These are phyloP conservation scores for Phytopythium boreale DNA, from an alignment of 352 stramenopile species.

Conservation along the genomic window DNA sequence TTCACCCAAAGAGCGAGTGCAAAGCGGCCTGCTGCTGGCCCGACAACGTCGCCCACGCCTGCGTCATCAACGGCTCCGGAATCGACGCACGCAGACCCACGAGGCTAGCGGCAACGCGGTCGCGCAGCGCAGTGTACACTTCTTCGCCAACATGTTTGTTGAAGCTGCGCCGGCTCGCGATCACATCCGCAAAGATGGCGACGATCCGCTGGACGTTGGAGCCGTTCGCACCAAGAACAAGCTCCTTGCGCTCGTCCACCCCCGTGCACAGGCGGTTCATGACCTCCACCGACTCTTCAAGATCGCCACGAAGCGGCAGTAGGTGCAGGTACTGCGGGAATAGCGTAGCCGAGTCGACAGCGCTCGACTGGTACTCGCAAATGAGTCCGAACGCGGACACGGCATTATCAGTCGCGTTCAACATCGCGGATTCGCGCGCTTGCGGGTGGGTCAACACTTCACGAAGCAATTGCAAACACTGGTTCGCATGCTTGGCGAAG, in stretches of 20 bases:
- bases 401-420: conserved; percentile 82
- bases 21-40: conserved; percentile 52
- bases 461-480: conserved; percentile 53
- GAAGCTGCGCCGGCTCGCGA: conserved; percentile 33
- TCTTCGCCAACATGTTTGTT: conserved; percentile 45
- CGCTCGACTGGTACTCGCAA: conserved; percentile 55
- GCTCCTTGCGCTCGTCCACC: conserved; percentile 52
- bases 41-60: conserved; percentile 53
- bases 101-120: conserved; percentile 45
- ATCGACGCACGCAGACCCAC: conserved; percentile 42
- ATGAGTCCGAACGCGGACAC: conserved; percentile 73
- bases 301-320: conserved; percentile 68
- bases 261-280: conserved; percentile 63
- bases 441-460: conserved; percentile 53
- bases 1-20: conserved; percentile 58
- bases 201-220: conserved; percentile 54
- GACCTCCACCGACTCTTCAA: conserved; percentile 73
- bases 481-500: conserved; percentile 51
- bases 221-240: conserved; percentile 52
- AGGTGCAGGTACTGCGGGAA: conserved; percentile 72
- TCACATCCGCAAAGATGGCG: conserved; percentile 50
- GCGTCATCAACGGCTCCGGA: conserved; percentile 51
- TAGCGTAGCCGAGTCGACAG: conserved; percentile 41
- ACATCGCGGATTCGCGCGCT: conserved; percentile 41
- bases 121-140: conserved; percentile 32